Evolutionary conservation across 2,329 filamentous ascomycete species (phyloP), one percentile per base, ranked within the genome.

Genomic region (Sclerotinia borealis): DNA sequence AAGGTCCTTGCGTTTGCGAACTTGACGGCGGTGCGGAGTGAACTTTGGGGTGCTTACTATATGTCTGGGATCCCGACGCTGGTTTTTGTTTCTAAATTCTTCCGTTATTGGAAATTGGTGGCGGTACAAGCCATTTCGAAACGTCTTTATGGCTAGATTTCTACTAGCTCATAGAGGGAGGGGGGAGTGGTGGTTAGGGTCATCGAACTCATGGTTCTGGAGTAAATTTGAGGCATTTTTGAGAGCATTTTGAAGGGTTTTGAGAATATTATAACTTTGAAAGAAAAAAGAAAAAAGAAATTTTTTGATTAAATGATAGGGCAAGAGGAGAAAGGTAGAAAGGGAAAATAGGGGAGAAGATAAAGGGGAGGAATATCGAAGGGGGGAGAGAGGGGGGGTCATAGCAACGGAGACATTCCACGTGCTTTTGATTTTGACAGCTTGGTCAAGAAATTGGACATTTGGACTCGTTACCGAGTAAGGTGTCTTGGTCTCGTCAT

Each of bases 11-110:
- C 17, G 17, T 65, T 47, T 58, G 55, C 39, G 2, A 5, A 50
- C 2, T 37, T 45, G 0, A 47, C 49, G 25, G 19, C 17, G 1
- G 13, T 52, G 2, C 31, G 52, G 9, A 63, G 55, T 29, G 59
- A 45, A 5, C 36, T 47, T 19, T 56, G 50, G 9, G 64, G 65
- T n/a, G 36, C 61, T 4, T 39, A 64, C n/a, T 64, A 61, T 15
- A 31, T 56, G 1, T 62, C 11, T 43, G 48, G 59, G 13, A 13
- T 56, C 4, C 4, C 25, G 1, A 25, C 59, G 4, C 5, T 4
- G 1, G 9, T 15, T 29, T 61, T 48, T 19, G 49, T 56, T n/a
- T 7, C 4, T 0, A 48, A 39, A 0, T 56, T 56, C 10, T 15
- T 37, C 3, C 4, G 22, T 2, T 61, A 55, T 8, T 47, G 39